Conservation (phyloP, 2,329 filamentous ascomycete species). For the Macrophomina pseudophaseolina region DNA sequence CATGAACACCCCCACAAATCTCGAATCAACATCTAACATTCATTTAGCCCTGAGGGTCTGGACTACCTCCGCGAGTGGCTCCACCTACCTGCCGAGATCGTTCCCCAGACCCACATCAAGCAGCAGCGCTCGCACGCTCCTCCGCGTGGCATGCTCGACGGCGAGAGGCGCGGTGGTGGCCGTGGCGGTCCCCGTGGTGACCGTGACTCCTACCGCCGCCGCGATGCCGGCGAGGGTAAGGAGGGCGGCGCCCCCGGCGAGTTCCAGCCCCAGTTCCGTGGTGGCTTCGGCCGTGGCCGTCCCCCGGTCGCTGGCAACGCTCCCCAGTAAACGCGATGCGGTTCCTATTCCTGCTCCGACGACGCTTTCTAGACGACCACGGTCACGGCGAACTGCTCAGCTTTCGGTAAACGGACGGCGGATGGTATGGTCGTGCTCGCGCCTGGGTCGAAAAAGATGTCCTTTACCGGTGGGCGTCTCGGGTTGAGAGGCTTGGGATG, state of each 20-base stretch:
- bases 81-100: constrained; percentile 98
- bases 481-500: constrained; percentile 26
- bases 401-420: constrained; percentile 3
- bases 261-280: constrained; percentile 52
- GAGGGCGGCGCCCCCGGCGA: constrained; percentile 48
- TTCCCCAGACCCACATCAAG: constrained; percentile 99
- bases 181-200: constrained; percentile 67
- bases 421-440: background rate
- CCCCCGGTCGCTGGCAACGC: constrained; percentile 22
- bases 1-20: constrained; percentile 27
- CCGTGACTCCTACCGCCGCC: constrained; percentile 89
- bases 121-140: constrained; percentile 98
- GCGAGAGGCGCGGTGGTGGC: constrained; percentile 37
- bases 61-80: constrained; percentile 99
- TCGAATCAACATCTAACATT: background rate
- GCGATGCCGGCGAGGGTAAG: constrained; percentile 65
- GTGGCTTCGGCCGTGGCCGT: constrained; percentile 43
- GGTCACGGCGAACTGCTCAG: constrained; percentile 7
- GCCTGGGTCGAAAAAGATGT: constrained; percentile 13
- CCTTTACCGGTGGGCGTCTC: constrained; percentile 25
- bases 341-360: constrained; percentile 11
- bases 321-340: constrained; percentile 25
- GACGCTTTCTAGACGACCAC: constrained; percentile 18
- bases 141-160: constrained; percentile 88
- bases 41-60: constrained; percentile 80